Evolutionary conservation across 305 asterid species (phyloP).

Genomic region (Stenogyne calaminthoides): DNA sequence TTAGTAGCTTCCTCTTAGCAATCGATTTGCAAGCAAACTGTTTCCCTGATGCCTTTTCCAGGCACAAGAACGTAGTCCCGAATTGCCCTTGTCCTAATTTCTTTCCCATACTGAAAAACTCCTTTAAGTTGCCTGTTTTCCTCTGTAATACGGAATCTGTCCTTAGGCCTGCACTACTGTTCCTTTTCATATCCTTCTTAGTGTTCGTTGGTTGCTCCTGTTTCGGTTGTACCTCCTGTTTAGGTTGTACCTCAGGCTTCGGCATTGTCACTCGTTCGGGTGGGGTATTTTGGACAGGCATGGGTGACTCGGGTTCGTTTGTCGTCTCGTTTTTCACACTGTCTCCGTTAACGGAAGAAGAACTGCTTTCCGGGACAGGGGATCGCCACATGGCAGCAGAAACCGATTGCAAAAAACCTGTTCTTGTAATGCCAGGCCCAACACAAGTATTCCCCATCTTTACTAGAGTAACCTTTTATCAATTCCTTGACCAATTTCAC

Average conservation of each 20-base stretch:
- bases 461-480: slow-evolving; percentile 23
- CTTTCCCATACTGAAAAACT: slow-evolving; percentile 61
- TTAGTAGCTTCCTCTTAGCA: slow-evolving; percentile 71
- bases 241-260: slow-evolving; percentile 34
- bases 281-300: slow-evolving; percentile 57
- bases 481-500: slow-evolving; percentile 32
- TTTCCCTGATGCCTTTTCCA: slow-evolving; percentile 54
- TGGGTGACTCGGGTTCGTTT: slow-evolving; percentile 38
- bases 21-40: slow-evolving; percentile 77
- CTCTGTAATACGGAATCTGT: slow-evolving; percentile 64
- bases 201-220: slow-evolving; percentile 33
- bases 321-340: slow-evolving; percentile 38
- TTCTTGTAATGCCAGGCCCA: slow-evolving; percentile 59
- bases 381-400: slow-evolving; percentile 78
- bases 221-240: slow-evolving; percentile 33
- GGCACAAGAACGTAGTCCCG: slow-evolving; percentile 63
- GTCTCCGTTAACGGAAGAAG: slow-evolving; percentile 43
- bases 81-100: slow-evolving; percentile 83
- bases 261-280: slow-evolving; percentile 59
- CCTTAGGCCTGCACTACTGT: slow-evolving; percentile 69
- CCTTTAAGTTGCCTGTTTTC: slow-evolving; percentile 66
- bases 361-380: slow-evolving; percentile 40
- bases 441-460: slow-evolving; percentile 79
- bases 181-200: slow-evolving; percentile 64
- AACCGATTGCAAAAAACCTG: slow-evolving; percentile 58